A percentile compares a stretch with the other conserved stretches of the same genome.
These are phyloP conservation scores for Diplotaxis tenuifolia DNA, from an alignment of 345 rosid species.

Conservation along the genomic window DNA sequence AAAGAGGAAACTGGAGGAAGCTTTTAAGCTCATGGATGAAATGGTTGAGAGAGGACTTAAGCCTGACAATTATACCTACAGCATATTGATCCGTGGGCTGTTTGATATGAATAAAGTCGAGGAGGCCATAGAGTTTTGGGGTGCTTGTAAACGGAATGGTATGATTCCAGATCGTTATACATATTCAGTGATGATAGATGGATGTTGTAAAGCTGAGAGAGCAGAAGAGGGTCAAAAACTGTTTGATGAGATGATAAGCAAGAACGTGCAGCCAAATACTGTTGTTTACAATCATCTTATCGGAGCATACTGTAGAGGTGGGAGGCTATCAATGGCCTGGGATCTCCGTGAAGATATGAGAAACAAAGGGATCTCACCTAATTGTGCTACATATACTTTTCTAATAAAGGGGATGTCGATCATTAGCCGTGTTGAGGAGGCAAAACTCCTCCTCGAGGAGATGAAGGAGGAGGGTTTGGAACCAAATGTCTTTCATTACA, in stretches of 20 bases:
- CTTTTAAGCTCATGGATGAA: constrained; percentile 57
- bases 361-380: constrained; percentile 48
- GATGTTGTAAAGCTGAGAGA: constrained; percentile 66
- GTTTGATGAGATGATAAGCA: constrained; percentile 51
- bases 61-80: constrained; percentile 62
- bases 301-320: constrained; percentile 49
- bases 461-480: constrained; percentile 63
- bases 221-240: constrained; percentile 62
- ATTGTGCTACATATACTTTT: constrained; percentile 27
- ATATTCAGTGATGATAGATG: constrained; percentile 68
- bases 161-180: constrained; percentile 52
- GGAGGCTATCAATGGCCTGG: constrained; percentile 50
- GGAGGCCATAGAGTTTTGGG: constrained; percentile 63
- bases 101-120: constrained; percentile 52
- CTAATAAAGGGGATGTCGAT: constrained; percentile 66
- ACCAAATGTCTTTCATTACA: constrained; percentile 70
- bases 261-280: constrained; percentile 47
- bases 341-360: constrained; percentile 65
- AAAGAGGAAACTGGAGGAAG: constrained; percentile 52
- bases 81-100: constrained; percentile 55
- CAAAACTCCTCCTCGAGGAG: constrained; percentile 48
- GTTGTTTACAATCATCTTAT: constrained; percentile 62
- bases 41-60: constrained; percentile 58
- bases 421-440: constrained; percentile 52
- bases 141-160: constrained; percentile 49